Base-by-base conservation (phyloP, 192 early-diverging fungal species). In the Lobulomyces angularis region DNA sequence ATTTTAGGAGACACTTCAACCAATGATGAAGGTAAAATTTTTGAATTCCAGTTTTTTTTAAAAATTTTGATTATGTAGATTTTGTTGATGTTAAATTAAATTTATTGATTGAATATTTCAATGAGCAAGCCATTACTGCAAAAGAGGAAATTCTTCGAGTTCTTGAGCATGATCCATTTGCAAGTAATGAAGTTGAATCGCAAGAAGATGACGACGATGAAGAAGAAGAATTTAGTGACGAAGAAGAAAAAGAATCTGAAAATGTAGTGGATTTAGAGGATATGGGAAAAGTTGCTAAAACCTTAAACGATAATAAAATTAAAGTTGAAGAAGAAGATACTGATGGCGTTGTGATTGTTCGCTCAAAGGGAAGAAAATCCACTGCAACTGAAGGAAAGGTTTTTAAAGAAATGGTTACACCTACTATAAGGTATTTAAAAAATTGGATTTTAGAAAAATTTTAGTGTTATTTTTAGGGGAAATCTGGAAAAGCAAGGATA, bases 401-500 rank as follows among this genome's bases (percentile, higher is more conserved):
- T 5, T 16, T 52, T 40, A 67, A 75, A 27, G 81, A 75, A 43
- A 83, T 81, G 79, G 75, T 81, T 21, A 79, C 77, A 3, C 79
- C 79, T 5, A 67, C 78, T 57, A 54, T 80, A 9, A 62, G 71
- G 28, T 74, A 81, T 28, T 69, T n/a, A n/a, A n/a, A n/a, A n/a
- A n/a, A n/a, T n/a, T n/a, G n/a, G n/a, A n/a, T n/a, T n/a, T n/a
- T n/a, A n/a, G n/a, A n/a, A n/a, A n/a, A n/a, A n/a, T n/a, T n/a
- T n/a, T n/a, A n/a, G n/a, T n/a, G n/a, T n/a, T n/a, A n/a, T n/a
- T n/a, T n/a, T n/a, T n/a, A n/a, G n/a, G n/a, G n/a, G n/a, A n/a
- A n/a, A 63, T 14, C 50, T 82, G 17, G 77, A 74, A 24, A 83
- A 83, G 45, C 79, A 81, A 48, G 75, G 79, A 1, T 82, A 82